phyloP scores from a whole-genome alignment of 164 flowering plant species.

The Platanus orientalis region DNA sequence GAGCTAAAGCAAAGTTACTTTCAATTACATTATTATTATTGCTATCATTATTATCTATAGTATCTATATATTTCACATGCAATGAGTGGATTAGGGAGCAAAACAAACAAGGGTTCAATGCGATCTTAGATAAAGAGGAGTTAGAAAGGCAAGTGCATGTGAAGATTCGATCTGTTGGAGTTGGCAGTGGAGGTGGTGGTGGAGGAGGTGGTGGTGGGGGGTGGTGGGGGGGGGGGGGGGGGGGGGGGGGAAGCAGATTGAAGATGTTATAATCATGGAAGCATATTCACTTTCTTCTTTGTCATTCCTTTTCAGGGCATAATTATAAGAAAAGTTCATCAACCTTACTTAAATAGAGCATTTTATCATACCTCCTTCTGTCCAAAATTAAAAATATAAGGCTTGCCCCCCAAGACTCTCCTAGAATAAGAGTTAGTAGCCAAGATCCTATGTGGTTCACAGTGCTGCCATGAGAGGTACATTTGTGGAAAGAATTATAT shows the following conservation, averaged over 20 bases:
- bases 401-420: no score
- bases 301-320: conserved; percentile 57
- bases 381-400: no score
- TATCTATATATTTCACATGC: conserved; percentile 3
- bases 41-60: conserved; percentile 12
- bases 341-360: conserved; percentile 9
- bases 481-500: no score
- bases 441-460: no score
- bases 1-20: conserved; percentile 20
- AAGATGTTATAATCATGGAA: conserved; percentile 34
- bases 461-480: no score
- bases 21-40: conserved; percentile 6
- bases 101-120: not conserved
- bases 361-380: no score
- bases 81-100: conserved; percentile 8
- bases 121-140: conserved; percentile 5
- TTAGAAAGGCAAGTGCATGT: conserved; percentile 20
- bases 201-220: conserved; percentile 22
- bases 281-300: conserved; percentile 56
- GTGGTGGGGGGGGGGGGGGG: conserved; percentile 4
- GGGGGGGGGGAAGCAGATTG: conserved; percentile 3
- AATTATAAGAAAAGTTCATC: conserved; percentile 29
- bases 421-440: no score
- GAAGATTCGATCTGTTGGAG: conserved; percentile 33
- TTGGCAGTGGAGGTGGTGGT: conserved; percentile 30